Percentiles rank a stretch among this genome's conserved stretches.
phyloP scores from a whole-genome alignment of 768 basidiomycete species.

The Tylopilus rubrobrunneus region DNA sequence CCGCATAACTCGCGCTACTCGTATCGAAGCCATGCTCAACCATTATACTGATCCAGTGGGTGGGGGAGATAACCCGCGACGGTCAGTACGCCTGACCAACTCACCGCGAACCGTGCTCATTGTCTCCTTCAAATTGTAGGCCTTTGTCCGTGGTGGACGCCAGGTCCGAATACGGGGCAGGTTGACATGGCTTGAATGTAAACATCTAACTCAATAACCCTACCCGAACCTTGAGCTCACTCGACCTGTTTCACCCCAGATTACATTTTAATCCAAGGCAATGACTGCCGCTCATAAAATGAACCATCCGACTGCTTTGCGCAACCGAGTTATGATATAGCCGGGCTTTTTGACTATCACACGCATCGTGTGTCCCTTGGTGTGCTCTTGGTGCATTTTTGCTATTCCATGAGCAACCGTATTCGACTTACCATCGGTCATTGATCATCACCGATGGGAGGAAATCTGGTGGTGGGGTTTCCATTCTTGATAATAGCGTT shows the following conservation, averaged over 20 bases:
- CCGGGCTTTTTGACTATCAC: constrained; percentile 27
- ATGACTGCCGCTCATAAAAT: constrained; percentile 14
- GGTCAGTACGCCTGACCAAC: background rate
- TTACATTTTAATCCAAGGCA: background rate
- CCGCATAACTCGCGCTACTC: background rate
- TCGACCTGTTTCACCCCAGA: background rate
- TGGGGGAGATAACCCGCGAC: background rate
- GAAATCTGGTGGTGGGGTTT: background rate
- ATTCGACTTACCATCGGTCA: constrained; percentile 3
- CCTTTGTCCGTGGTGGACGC: background rate
- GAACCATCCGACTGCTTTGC: constrained; percentile 3
- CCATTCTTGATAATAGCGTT: background rate
- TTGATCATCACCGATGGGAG: background rate
- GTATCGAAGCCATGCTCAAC: background rate
- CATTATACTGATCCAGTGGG: too few relatives aligned
- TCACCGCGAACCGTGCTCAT: background rate
- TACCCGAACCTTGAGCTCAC: background rate
- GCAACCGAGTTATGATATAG: constrained; percentile 21
- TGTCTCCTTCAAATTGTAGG: background rate
- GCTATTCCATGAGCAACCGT: constrained; percentile 15
- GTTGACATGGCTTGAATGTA: constrained; percentile 4
- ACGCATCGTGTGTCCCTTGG: constrained; percentile 24
- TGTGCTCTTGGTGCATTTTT: constrained; percentile 17
- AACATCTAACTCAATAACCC: background rate
- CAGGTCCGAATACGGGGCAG: constrained; percentile 13